Conservation (phyloP, 768 basidiomycete genomes). For the Daedaleopsis sinensis region DNA sequence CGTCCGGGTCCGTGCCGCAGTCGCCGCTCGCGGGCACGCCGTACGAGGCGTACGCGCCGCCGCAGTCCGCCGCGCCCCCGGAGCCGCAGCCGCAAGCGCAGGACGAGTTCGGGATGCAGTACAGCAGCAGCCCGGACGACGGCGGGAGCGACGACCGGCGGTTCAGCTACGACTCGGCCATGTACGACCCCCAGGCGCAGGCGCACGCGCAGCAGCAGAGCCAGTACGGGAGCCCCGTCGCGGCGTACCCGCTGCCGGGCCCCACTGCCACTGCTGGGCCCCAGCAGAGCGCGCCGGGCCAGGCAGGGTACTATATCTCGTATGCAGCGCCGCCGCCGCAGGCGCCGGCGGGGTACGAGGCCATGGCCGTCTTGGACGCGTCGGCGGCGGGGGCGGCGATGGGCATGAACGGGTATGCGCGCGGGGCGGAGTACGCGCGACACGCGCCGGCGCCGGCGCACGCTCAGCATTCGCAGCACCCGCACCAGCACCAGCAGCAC, state of each 20-base stretch:
- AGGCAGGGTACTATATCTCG: constrained; percentile 21
- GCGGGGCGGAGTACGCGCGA: background rate
- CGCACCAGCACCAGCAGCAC: constrained; percentile 4
- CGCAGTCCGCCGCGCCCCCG: constrained; percentile 1
- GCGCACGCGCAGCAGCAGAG: constrained; percentile 3
- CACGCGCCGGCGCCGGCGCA: too few relatives aligned
- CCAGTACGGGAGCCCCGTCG: constrained; percentile 12
- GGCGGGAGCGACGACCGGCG: constrained; percentile 14
- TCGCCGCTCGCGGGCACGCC: constrained; percentile 10
- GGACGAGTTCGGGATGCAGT: constrained; percentile 22
- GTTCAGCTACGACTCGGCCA: constrained; percentile 22
- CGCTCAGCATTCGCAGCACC: constrained; percentile 1
- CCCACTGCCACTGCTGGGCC: background rate
- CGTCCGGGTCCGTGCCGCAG: constrained; percentile 6
- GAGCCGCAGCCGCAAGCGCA: constrained; percentile 2
- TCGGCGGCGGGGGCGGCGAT: background rate
- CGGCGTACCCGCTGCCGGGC: constrained; percentile 6
- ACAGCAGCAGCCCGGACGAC: constrained; percentile 17
- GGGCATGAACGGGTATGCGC: background rate
- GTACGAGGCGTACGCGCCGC: constrained; percentile 11
- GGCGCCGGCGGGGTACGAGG: constrained; percentile 19
- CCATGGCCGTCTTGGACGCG: constrained; percentile 15
- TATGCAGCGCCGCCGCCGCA: constrained; percentile 18
- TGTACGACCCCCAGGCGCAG: constrained; percentile 16
- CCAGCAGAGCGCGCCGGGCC: constrained; percentile 8